Conservation (phyloP, 2,329 filamentous ascomycete genomes). For the Talaromyces piceae region DNA sequence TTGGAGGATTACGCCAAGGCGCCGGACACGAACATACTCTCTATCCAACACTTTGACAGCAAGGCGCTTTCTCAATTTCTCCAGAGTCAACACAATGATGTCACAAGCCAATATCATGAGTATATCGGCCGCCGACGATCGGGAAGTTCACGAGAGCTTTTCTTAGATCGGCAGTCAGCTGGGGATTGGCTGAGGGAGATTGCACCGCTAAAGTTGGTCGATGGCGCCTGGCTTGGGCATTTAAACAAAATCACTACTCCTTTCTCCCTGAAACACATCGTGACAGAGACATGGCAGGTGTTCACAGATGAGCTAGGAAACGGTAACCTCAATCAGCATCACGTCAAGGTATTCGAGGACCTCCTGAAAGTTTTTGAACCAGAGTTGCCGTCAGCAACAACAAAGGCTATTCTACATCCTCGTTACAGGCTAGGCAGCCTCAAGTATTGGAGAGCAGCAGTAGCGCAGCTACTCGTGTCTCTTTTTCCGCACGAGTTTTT, state of each 20-base stretch:
- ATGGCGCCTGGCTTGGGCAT: constrained; percentile 44
- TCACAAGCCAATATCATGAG: constrained; percentile 25
- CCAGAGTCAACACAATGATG: constrained; percentile 26
- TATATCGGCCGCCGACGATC: constrained; percentile 28
- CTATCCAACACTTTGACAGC: too few relatives aligned
- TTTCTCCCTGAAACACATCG: constrained; percentile 31
- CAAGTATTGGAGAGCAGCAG: constrained; percentile 37
- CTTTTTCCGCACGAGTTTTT: constrained; percentile 44
- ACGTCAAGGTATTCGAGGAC: constrained; percentile 32
- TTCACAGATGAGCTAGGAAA: constrained; percentile 47
- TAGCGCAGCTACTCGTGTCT: constrained; percentile 41
- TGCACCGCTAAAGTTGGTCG: constrained; percentile 41
- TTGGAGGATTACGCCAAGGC: too few relatives aligned
- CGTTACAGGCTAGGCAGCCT: not conserved
- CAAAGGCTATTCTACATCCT: constrained; percentile 18
- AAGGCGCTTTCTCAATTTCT: too few relatives aligned
- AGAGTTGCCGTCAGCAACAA: constrained; percentile 25
- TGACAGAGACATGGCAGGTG: constrained; percentile 43
- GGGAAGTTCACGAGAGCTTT: constrained; percentile 30
- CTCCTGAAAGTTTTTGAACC: constrained; percentile 26
- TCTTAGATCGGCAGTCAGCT: constrained; percentile 22
- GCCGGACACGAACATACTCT: too few relatives aligned
- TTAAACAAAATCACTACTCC: constrained; percentile 40
- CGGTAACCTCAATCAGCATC: constrained; percentile 41
- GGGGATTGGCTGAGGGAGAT: constrained; percentile 34